Evolutionary conservation across 108 stramenopile genomes (phyloP), one percentile per base, ranked within the genome.

Genomic region (Fragilariopsis cylindrus): DNA sequence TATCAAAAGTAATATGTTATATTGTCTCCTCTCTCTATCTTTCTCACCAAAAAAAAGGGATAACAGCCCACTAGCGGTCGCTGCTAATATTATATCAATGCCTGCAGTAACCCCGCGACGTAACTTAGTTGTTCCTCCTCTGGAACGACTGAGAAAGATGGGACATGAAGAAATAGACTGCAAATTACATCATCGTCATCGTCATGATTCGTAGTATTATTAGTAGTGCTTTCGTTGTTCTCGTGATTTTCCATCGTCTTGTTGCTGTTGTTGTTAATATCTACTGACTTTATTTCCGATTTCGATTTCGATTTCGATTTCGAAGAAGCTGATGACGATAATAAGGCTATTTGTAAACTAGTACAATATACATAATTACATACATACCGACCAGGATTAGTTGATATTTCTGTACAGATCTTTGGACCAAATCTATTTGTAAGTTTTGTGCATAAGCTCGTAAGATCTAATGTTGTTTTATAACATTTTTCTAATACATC

Each of bases 311-410:
- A 7, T 57, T 6, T 6, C 0, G 12, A 7, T 57, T 15, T 57
- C 21, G 57, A 13, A 30, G 21, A 30, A 30, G 21, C 52, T 15
- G 15, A 6, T 21, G 57, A 57, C 7, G 18, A 9, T 7, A 0
- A 15, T 21, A 57, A 15, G 15, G 57, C 7, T 7, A 40, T 40
- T 62, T 89, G 50, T 5, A 95, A 81, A 72, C 88, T 89, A 3
- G 74, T 77, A 70, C 78, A 95, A 70, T 95, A 95, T 1, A 89
- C 85, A 57, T 90, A 95, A 62, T 95, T 95, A 67, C 94, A 95
- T 50, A 95, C 91, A 72, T 88, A 95, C 43, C 94, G 79, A 11
- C 94, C 94, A 21, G 94, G 91, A 76, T 95, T 92, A 5, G 62
- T 81, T 64, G 90, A 92, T 0, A 84, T 30, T 47, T 48, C 55